Conservation (phyloP, 495 filamentous ascomycete species). For the Clavariopsis aquatica region DNA sequence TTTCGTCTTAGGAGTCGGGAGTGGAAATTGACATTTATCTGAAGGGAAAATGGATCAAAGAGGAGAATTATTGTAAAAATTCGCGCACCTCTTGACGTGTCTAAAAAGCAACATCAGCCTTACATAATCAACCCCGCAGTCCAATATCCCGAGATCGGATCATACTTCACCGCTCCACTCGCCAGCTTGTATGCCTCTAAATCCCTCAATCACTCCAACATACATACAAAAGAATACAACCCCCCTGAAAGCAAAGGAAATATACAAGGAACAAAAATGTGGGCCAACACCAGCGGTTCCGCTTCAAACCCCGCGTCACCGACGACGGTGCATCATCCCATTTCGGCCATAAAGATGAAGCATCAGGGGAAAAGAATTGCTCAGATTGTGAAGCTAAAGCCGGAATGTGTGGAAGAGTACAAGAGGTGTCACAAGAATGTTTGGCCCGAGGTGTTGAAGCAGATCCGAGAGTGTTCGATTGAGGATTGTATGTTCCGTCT, state of each 20-base stretch:
- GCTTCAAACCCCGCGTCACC: neutral
- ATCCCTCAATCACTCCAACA: too few relatives aligned
- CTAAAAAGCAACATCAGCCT: neutral
- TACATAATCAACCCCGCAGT: slow-evolving; percentile 3
- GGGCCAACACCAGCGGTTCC: neutral
- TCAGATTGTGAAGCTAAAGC: slow-evolving; percentile 71
- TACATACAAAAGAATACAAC: neutral
- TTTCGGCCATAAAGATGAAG: neutral
- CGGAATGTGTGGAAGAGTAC: slow-evolving; percentile 62
- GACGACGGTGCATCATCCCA: neutral
- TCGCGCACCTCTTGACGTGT: too few relatives aligned
- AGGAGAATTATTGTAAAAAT: too few relatives aligned
- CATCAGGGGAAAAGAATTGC: slow-evolving; percentile 26
- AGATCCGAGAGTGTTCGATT: slow-evolving; percentile 73
- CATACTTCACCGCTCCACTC: neutral
- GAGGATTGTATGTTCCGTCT: slow-evolving; percentile 59
- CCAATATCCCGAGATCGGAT: neutral
- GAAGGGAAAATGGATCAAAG: too few relatives aligned
- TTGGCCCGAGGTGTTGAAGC: slow-evolving; percentile 72
- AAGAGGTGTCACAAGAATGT: slow-evolving; percentile 71
- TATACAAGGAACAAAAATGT: neutral
- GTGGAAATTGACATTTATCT: too few relatives aligned
- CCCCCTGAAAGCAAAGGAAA: neutral
- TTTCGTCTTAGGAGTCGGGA: too few relatives aligned
- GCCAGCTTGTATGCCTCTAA: neutral